These are phyloP conservation scores for Globisporangium splendens DNA, from an alignment of 352 stramenopile genomes.

Conservation along the genomic window DNA sequence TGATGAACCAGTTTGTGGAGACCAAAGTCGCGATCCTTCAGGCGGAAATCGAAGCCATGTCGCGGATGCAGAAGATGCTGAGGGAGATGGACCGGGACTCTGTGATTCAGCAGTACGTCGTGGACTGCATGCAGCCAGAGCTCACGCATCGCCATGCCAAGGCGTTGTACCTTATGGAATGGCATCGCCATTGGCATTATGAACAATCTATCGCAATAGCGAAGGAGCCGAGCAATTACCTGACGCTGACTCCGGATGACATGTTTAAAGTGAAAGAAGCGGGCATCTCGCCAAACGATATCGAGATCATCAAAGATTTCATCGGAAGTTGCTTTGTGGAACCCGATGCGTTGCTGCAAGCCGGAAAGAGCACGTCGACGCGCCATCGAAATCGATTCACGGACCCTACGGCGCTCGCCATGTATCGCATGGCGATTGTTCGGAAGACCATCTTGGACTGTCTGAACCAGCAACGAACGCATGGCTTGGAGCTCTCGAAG, in stretches of 20 bases:
- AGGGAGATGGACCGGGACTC: constrained; percentile 79
- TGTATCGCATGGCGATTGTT: constrained; percentile 74
- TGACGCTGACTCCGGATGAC: constrained; percentile 46
- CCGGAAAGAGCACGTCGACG: constrained; percentile 17
- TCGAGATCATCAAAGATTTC: constrained; percentile 87
- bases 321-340: constrained; percentile 79
- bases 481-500: constrained; percentile 48
- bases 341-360: constrained; percentile 40
- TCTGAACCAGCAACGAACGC: constrained; percentile 64
- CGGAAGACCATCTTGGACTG: constrained; percentile 61
- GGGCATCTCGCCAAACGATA: constrained; percentile 60
- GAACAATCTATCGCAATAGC: constrained; percentile 35
- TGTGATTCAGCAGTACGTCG: constrained; percentile 83
- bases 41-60: constrained; percentile 77
- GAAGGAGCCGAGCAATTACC: constrained; percentile 45
- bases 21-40: constrained; percentile 80
- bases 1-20: constrained; percentile 84
- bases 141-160: constrained; percentile 79
- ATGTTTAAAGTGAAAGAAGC: constrained; percentile 47
- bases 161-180: constrained; percentile 73
- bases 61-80: constrained; percentile 58
- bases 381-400: constrained; percentile 72
- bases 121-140: constrained; percentile 77
- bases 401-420: constrained; percentile 42
- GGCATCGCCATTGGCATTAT: constrained; percentile 69